Evolutionary conservation across 2,329 filamentous ascomycete species (phyloP), one percentile per base, ranked within the genome.

Genomic region (Dactylella cylindrospora): DNA sequence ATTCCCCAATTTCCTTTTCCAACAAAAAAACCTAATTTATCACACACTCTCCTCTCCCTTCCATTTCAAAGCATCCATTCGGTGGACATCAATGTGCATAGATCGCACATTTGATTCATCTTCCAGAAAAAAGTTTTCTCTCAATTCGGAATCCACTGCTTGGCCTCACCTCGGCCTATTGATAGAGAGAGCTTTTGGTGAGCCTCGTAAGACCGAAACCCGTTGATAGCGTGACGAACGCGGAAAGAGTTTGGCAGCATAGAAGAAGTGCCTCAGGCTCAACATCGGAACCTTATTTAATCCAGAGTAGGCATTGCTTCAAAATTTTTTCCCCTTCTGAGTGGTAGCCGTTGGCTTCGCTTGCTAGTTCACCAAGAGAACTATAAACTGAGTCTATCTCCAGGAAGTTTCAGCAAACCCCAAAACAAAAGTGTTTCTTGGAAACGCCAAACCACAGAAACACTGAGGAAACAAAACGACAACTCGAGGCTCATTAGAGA

Each of bases 311-410:
- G 31, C 23, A 53, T 54, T 38, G 35, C 36, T 49, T 39, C 35
- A 43, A 17, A 45, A 17, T 52, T 35, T 46, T 13, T 25, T 25
- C 29, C 32, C 39, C 36, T 26, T 23, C 41, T 31, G 26, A 43
- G 45, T 19, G 43, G 41, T 44, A 49, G 36, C 33, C 33, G 28
- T 32, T 52, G 39, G 31, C 33, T 44, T 61, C 46, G 46, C 54
- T 50, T 62, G 46, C 20, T 49, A 25, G 49, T 29, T 46, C 38
- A 44, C 41, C 36, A 22, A 49, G 32, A 28, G 57, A 54, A 62
- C 57, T 62, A 62, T 54, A 62, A 62, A 44, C 51, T 36, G 25
- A 35, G 41, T 62, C 57, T 62, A 62, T 62, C 57, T 44, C 43
- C 57, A 50, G 49, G 47, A 49, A 61, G 57, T 54, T 54, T 62